A percentile compares a stretch with the other conserved stretches of the same genome.
These are phyloP conservation scores for Phellopilus nigrolimitatus DNA, from an alignment of 1,284 basidiomycete species.

Conservation along the genomic window DNA sequence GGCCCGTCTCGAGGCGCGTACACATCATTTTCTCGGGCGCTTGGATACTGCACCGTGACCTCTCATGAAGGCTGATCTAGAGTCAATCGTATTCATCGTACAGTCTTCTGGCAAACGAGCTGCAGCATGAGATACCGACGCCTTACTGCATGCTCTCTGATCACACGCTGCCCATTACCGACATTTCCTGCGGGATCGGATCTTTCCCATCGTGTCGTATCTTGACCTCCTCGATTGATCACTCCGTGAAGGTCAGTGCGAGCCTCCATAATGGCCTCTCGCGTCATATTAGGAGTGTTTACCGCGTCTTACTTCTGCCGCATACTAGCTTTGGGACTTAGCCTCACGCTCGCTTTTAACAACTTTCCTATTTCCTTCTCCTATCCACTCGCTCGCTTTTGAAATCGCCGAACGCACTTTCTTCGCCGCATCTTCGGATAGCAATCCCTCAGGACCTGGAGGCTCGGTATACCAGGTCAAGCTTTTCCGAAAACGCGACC, in stretches of 20 bases:
- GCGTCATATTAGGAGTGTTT: conserved; percentile 6
- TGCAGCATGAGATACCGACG: conserved; percentile 64
- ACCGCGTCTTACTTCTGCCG: conserved; percentile 17
- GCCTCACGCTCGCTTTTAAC: conserved; percentile 73
- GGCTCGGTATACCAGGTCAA: conserved; percentile 79
- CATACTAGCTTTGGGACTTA: conserved; percentile 73
- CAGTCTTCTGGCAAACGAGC: conserved; percentile 58
- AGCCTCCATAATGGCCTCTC: neutral
- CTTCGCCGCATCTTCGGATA: conserved; percentile 63
- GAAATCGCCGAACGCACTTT: conserved; percentile 85
- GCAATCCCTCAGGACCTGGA: conserved; percentile 31
- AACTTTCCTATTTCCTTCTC: conserved; percentile 79
- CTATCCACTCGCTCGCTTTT: conserved; percentile 66
- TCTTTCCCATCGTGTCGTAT: conserved; percentile 73
- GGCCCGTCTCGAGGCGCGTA: conserved; percentile 80
- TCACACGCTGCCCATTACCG: conserved; percentile 87
- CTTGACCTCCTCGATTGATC: conserved; percentile 82
- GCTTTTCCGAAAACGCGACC: conserved; percentile 61
- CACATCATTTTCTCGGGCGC: conserved; percentile 18
- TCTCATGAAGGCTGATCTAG: neutral
- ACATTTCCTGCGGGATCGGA: conserved; percentile 76
- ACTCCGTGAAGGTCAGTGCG: conserved; percentile 78
- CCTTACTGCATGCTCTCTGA: conserved; percentile 83
- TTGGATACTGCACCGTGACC: neutral
- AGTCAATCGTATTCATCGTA: conserved; percentile 24